Percentiles rank a stretch among this genome's conserved stretches.
phyloP scores from a whole-genome alignment of 208 protist species.

The Spironucleus salmonicida region DNA sequence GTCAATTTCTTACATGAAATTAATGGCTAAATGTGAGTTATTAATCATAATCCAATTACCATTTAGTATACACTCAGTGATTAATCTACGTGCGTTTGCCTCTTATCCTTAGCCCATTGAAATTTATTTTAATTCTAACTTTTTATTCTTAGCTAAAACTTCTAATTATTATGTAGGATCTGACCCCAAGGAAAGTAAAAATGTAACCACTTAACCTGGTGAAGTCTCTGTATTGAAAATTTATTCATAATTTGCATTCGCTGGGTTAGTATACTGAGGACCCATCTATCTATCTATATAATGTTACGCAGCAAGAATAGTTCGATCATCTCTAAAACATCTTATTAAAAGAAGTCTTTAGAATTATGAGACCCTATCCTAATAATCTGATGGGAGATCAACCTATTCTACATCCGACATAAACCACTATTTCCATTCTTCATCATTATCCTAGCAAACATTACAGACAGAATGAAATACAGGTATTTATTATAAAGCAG shows the following conservation, averaged over 20 bases:
- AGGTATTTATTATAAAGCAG: slow-evolving; percentile 55
- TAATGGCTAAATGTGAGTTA: slow-evolving; percentile 61
- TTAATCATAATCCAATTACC: slow-evolving; percentile 61
- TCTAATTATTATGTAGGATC: slow-evolving; percentile 83
- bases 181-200: slow-evolving; percentile 77
- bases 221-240: slow-evolving; percentile 61
- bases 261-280: too few relatives aligned
- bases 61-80: slow-evolving; percentile 45
- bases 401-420: slow-evolving; percentile 72
- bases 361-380: slow-evolving; percentile 69
- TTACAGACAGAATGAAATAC: slow-evolving; percentile 77
- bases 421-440: slow-evolving; percentile 20
- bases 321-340: slow-evolving; percentile 71
- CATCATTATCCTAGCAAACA: slow-evolving; percentile 60
- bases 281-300: slow-evolving; percentile 67
- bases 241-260: slow-evolving; percentile 64
- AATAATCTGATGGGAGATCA: slow-evolving; percentile 55
- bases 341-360: slow-evolving; percentile 76
- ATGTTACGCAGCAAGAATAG: slow-evolving; percentile 68
- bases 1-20: slow-evolving; percentile 52
- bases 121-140: slow-evolving; percentile 55
- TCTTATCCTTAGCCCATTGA: slow-evolving; percentile 95
- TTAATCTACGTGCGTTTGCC: slow-evolving; percentile 69
- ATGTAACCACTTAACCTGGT: slow-evolving; percentile 68
- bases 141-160: slow-evolving; percentile 68